Percentiles rank a stretch among this genome's conserved stretches.
These are phyloP conservation scores for Lagerstroemia speciosa DNA, from an alignment of 345 rosid species.

Conservation along the genomic window DNA sequence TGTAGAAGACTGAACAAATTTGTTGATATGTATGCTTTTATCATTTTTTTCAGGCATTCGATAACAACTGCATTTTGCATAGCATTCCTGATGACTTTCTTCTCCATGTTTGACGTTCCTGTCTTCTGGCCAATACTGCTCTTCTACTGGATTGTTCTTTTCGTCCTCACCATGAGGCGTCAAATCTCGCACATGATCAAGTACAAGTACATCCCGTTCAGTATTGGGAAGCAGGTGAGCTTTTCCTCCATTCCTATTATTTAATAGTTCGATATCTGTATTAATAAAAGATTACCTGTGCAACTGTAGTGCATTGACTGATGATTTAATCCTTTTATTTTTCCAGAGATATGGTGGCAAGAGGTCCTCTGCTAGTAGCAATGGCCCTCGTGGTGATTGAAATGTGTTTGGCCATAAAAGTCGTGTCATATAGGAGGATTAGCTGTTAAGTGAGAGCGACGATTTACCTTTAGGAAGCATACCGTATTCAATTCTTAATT, in stretches of 20 bases:
- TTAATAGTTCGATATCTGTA: not conserved
- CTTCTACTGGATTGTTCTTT: conserved; percentile 71
- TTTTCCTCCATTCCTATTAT: not conserved
- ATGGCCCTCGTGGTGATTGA: conserved; percentile 53
- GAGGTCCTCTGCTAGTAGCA: conserved; percentile 40
- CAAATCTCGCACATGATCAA: conserved; percentile 82
- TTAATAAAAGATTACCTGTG: not conserved
- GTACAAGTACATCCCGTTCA: conserved; percentile 66
- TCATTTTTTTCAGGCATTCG: conserved; percentile 51
- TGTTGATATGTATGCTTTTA: conserved; percentile 4
- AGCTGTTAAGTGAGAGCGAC: not conserved
- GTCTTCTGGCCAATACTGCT: conserved; percentile 85
- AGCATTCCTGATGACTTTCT: conserved; percentile 75
- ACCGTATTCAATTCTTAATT: conserved; percentile 22
- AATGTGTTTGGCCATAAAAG: conserved; percentile 6
- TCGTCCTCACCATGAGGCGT: conserved; percentile 69
- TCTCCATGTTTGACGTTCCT: conserved; percentile 69
- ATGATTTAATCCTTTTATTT: not conserved
- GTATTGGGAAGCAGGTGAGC: conserved; percentile 64
- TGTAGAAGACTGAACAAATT: not conserved
- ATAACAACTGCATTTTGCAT: conserved; percentile 66
- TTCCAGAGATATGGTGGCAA: conserved; percentile 46
- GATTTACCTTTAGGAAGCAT: conserved; percentile 8
- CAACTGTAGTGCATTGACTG: not conserved
- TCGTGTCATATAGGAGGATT: not conserved